Base-by-base conservation (phyloP, 2,329 filamentous ascomycete species). In the Rutstroemia sp. region DNA sequence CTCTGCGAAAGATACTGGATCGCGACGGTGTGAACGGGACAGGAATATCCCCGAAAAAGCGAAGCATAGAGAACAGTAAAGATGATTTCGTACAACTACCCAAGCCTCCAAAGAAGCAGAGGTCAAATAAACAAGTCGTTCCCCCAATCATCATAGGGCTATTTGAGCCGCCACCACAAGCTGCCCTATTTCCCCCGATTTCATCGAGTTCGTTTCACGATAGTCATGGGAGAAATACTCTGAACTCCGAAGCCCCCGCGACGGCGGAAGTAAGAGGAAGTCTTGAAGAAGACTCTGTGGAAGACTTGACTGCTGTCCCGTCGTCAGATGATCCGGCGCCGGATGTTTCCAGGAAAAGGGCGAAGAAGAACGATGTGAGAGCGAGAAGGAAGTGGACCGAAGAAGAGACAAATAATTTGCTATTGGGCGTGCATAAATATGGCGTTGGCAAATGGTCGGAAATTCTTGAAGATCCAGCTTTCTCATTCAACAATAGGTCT, bases 81-180 rank as follows among this genome's bases (percentile, higher is more conserved):
- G 83, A 86, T 57, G 81, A 85, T 60, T 81, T 83, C 60, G 76
- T 84, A 39, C 82, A 85, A 65, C 72, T 86, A 16, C 83, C 83
- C 1, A 81, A 85, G 64, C 82, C 82, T 3, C 73, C 81, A 48
- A 84, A 84, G 73, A 85, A 84, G 65, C 81, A 82, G 62, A 84
- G 82, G 66, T 78, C 82, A 16, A 61, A 70, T 3, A 73, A 76
- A 12, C 78, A 81, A 63, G 72, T 78, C 50, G 79, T 83, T 65
- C 83, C 83, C 8, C 82, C 82, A 53, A 86, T 86, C 59, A 85
- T 86, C 67, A 83, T 82, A 58, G 82, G 82, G 50, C 73, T 86
- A 5, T 78, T 80, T 61, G 80, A 84, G 62, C 82, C 82, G 2
- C 82, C 82, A 2, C 81, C 80, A 3, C 67, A 70, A 57, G 77